Base-by-base conservation (phyloP, 139 green algal genomes). In the Micromonas pusilla region DNA sequence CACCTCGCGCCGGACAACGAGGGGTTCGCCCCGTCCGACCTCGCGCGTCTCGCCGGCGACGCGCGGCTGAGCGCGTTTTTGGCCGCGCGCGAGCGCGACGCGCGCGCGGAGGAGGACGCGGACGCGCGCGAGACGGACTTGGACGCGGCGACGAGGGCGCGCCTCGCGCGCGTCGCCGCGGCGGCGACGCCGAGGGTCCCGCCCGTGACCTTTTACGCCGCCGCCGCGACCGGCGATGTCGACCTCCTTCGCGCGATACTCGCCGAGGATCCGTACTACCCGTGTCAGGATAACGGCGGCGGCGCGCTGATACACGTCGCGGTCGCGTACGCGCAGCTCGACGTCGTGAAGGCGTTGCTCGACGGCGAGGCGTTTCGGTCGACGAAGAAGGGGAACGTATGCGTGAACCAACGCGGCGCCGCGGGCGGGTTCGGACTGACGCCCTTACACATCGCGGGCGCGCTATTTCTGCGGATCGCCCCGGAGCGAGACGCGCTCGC, bases 281-380 rank as follows among this genome's bases (percentile, higher is more conserved):
- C 93, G n/a, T 95, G 91, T 0, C 92, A 93, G 80, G 92, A 97
- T 79, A 97, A 97, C 70, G 93, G 93, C 0, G 91, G 89, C 3
- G 93, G 93, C 4, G 87, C 91, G 13, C 92, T 93, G 5, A 33
- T 97, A 6, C 93, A 97, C 83, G 96, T 97, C 86, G 93, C 93
- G 3, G 87, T 86, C 21, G 97, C 93, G 1, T 96, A 96, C 87
- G 87, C 86, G 30, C 92, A 96, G 79, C 85, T 97, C 28, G 93
- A 97, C 83, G 96, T 97, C 92, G 86, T 93, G 5, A 88, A 96
- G 81, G 91, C 97, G 83, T 83, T 97, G 72, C 81, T 97, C 30
- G 94, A 95, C 83, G 85, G 82, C 19, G 92, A 93, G 0, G 93
- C 28, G 28, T 16, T 9, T 16, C 9, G 9, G 45, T 9, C 45